phyloP scores from a whole-genome alignment of 2,329 filamentous ascomycete species.

The Apiospora sp. region DNA sequence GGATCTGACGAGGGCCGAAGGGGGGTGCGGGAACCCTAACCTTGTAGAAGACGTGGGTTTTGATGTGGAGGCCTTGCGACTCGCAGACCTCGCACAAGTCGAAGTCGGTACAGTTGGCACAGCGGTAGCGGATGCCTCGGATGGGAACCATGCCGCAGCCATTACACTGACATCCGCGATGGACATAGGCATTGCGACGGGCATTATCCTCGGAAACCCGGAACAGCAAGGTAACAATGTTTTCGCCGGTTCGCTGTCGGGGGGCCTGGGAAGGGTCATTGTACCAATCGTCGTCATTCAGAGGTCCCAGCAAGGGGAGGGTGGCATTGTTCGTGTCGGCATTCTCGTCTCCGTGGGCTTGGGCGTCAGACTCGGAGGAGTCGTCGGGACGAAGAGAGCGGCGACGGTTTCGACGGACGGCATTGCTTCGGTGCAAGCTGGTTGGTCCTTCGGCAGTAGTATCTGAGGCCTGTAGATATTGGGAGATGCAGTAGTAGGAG shows the following conservation, averaged over 20 bases:
- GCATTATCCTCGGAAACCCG: conserved; percentile 95
- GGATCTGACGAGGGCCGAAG: conserved; percentile 80
- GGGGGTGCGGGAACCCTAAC: conserved; percentile 89
- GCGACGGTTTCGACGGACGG: conserved; percentile 62
- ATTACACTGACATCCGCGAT: conserved; percentile 92
- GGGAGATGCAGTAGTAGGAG: conserved; percentile 56
- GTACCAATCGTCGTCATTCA: conserved; percentile 58
- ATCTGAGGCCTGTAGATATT: conserved; percentile 34
- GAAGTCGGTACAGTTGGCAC: conserved; percentile 94
- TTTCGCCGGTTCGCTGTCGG: conserved; percentile 70
- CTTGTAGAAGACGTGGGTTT: conserved; percentile 97
- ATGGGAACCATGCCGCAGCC: conserved; percentile 88
- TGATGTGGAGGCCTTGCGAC: conserved; percentile 77
- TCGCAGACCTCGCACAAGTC: conserved; percentile 96
- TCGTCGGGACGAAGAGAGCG: conserved; percentile 45
- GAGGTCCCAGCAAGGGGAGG: conserved; percentile 37
- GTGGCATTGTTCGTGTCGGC: conserved; percentile 43
- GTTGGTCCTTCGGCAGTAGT: conserved; percentile 37
- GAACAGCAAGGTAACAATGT: conserved; percentile 85
- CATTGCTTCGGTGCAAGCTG: conserved; percentile 71
- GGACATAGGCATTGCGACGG: conserved; percentile 85
- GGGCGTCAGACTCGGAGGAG: conserved; percentile 50
- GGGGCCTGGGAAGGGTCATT: conserved; percentile 52
- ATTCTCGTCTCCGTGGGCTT: conserved; percentile 52
- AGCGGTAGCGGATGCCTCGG: conserved; percentile 90